Conservation (phyloP, 2,329 filamentous ascomycete species). For the Aspergillus amoenus region DNA sequence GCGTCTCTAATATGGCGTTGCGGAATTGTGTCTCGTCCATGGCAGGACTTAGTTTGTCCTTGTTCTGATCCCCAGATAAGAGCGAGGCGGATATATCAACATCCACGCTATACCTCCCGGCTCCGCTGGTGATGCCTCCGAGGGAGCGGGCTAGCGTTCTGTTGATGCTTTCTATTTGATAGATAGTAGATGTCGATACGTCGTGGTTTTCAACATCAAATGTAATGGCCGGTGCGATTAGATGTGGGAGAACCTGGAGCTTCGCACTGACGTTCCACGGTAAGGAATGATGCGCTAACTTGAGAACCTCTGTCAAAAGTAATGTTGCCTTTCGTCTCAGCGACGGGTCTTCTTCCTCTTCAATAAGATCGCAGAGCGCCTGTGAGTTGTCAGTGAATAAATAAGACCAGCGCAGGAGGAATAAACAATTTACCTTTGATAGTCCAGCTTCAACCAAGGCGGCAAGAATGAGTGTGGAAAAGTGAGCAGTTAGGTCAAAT, state of each 20-base stretch:
- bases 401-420: background rate
- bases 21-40: slow-evolving; percentile 66
- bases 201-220: slow-evolving; percentile 73
- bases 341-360: slow-evolving; percentile 48
- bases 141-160: slow-evolving; percentile 82
- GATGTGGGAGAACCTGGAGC: slow-evolving; percentile 81
- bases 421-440: slow-evolving; percentile 49
- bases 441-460: slow-evolving; percentile 81
- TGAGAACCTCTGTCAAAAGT: slow-evolving; percentile 85
- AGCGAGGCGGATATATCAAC: slow-evolving; percentile 47
- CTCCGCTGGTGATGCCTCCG: slow-evolving; percentile 36
- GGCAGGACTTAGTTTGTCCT: slow-evolving; percentile 58
- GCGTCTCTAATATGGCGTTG: slow-evolving; percentile 66
- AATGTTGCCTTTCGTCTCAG: slow-evolving; percentile 87
- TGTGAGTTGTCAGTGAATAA: slow-evolving; percentile 27
- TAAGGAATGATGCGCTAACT: slow-evolving; percentile 81
- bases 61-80: slow-evolving; percentile 41
- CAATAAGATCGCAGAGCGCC: slow-evolving; percentile 50
- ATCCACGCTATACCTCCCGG: slow-evolving; percentile 43
- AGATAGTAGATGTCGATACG: slow-evolving; percentile 84
- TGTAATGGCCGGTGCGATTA: slow-evolving; percentile 74
- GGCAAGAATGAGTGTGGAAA: slow-evolving; percentile 82
- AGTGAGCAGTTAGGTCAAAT: slow-evolving; percentile 84
- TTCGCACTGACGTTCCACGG: slow-evolving; percentile 79
- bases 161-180: slow-evolving; percentile 97